Evolutionary conservation across 2,329 filamentous ascomycete genomes (phyloP).

Genomic region (Penicillium sp.): DNA sequence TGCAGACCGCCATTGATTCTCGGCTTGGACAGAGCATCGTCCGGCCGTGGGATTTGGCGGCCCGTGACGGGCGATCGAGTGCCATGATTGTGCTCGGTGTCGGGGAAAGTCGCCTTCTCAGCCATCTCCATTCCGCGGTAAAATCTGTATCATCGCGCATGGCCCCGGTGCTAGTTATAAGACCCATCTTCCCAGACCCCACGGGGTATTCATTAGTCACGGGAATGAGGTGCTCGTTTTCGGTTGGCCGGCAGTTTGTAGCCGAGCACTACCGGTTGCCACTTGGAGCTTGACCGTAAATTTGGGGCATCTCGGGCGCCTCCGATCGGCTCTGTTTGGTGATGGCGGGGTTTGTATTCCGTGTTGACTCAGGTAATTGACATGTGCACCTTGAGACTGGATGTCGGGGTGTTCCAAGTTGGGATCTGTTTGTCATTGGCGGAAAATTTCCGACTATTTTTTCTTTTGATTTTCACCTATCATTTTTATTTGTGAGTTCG

Average conservation of each 20-base stretch:
- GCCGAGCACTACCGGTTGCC: constrained; percentile 27
- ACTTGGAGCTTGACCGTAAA: not conserved
- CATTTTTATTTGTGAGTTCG: not conserved
- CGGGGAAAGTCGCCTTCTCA: constrained; percentile 10
- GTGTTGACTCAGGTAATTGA: too few relatives aligned
- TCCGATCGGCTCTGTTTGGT: constrained; percentile 7
- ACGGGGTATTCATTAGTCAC: constrained; percentile 31
- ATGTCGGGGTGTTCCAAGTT: not conserved
- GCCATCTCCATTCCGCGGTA: constrained; percentile 9
- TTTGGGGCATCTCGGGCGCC: not conserved
- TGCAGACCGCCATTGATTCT: constrained; percentile 32
- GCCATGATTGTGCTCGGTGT: not conserved
- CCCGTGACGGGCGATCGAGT: not conserved
- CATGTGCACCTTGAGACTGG: not conserved
- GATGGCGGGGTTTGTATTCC: too few relatives aligned
- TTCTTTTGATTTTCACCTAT: not conserved
- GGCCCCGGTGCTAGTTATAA: constrained; percentile 4
- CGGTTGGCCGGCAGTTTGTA: constrained; percentile 25
- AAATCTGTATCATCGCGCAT: not conserved
- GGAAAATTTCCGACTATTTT: not conserved
- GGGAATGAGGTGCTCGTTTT: constrained; percentile 16
- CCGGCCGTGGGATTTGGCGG: not conserved
- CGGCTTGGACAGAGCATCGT: constrained; percentile 11
- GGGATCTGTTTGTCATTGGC: not conserved
- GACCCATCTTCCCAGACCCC: constrained; percentile 14